Percentiles rank a stretch among this genome's conserved stretches.
phyloP scores from a whole-genome alignment of 306 rosid species.

The Sphenostylis stenocarpa region DNA sequence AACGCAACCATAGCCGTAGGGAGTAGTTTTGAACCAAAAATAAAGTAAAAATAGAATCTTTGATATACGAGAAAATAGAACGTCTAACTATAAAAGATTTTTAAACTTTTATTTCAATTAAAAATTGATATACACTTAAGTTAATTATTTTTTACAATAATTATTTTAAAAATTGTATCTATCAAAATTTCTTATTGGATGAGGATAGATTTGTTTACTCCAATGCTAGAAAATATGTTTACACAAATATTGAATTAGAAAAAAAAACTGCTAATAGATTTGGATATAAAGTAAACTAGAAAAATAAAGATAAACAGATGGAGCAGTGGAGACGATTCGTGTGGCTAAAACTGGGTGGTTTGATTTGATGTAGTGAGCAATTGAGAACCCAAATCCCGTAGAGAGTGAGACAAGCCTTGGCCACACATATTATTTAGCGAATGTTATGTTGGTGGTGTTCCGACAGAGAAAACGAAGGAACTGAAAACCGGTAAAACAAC shows the following conservation, averaged over 20 bases:
- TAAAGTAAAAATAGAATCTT: too few species aligned
- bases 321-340: not conserved
- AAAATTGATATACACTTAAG: too few species aligned
- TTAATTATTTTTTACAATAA: too few species aligned
- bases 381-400: not conserved
- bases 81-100: too few species aligned
- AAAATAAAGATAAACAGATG: not conserved
- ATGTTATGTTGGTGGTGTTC: not conserved
- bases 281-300: not conserved
- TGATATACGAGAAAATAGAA: too few species aligned
- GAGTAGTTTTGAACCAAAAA: too few species aligned
- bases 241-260: not conserved
- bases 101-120: too few species aligned
- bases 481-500: not conserved
- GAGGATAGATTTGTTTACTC: not conserved
- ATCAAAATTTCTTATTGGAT: too few species aligned
- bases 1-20: not conserved
- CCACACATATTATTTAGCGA: slow-evolving; percentile 2
- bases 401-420: not conserved
- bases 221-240: not conserved
- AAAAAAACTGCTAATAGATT: not conserved
- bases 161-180: too few species aligned
- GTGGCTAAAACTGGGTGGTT: not conserved
- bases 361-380: not conserved
- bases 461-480: not conserved